phyloP scores from a whole-genome alignment of 2,329 filamentous ascomycete species.

The Colletotrichum gigasporum region DNA sequence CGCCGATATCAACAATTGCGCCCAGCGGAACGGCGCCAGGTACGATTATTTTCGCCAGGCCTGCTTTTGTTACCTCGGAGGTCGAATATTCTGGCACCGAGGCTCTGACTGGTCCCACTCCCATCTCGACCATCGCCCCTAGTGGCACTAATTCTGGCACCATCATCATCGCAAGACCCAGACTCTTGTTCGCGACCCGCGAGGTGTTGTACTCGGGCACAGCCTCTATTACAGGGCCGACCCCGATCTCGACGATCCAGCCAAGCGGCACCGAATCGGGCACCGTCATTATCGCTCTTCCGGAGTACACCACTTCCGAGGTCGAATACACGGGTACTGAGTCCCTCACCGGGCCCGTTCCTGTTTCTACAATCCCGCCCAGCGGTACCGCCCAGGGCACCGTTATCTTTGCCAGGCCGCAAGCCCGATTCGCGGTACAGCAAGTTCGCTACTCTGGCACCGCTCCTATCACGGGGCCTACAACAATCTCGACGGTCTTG shows the following conservation, averaged over 20 bases:
- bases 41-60: background rate
- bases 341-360: background rate
- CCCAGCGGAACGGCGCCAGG: background rate
- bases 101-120: background rate
- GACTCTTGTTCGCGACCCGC: background rate
- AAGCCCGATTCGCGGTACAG: background rate
- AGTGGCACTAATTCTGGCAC: slow-evolving; percentile 6
- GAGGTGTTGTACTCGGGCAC: background rate
- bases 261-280: slow-evolving; percentile 13
- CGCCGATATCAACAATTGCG: background rate
- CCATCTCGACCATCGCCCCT: background rate
- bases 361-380: slow-evolving; percentile 9
- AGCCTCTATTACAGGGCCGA: background rate
- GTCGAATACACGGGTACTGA: background rate
- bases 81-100: background rate
- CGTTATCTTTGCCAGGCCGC: background rate
- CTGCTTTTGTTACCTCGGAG: background rate
- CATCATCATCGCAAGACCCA: background rate
- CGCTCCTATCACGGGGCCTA: background rate
- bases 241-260: background rate
- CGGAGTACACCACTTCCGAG: slow-evolving; percentile 17
- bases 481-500: slow-evolving; percentile 10
- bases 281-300: background rate
- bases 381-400: slow-evolving; percentile 16
- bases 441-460: background rate